A percentile compares a stretch with the other conserved stretches of the same genome.
These are phyloP conservation scores for Yueomyces sinensis DNA, from an alignment of 805 yeast species.

Conservation along the genomic window DNA sequence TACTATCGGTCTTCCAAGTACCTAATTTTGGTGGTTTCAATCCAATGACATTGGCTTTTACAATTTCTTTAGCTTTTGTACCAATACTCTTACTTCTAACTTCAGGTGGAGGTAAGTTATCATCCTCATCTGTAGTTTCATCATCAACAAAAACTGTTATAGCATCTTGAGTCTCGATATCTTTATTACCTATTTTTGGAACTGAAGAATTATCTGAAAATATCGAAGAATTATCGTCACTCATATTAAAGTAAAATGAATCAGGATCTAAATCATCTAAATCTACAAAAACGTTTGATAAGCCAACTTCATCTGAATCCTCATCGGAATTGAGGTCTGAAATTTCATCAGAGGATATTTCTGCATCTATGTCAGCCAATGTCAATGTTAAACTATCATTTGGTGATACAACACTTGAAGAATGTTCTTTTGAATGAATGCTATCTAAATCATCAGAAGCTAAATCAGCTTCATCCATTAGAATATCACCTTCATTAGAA, in stretches of 20 bases:
- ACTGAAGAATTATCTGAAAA: conserved; percentile 1
- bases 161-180: conserved; percentile 6
- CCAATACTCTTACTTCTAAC: conserved; percentile 48
- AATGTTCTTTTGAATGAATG: background rate
- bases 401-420: conserved; percentile 1
- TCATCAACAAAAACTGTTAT: conserved; percentile 42
- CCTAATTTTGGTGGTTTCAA: conserved; percentile 88
- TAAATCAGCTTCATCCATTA: conserved; percentile 22
- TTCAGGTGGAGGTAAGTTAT: conserved; percentile 56
- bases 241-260: conserved; percentile 16
- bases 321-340: conserved; percentile 20
- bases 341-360: conserved; percentile 3
- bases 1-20: conserved; percentile 73
- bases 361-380: background rate
- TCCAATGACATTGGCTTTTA: conserved; percentile 76
- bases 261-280: conserved; percentile 27
- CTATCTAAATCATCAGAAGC: conserved; percentile 25
- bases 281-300: conserved; percentile 27
- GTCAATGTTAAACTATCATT: conserved; percentile 4
- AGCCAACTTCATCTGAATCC: conserved; percentile 26
- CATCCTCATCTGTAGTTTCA: conserved; percentile 90
- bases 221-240: conserved; percentile 39
- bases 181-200: conserved; percentile 1
- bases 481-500: conserved; percentile 23
- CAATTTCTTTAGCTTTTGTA: conserved; percentile 77